These are phyloP conservation scores for Podosphaera fusca DNA, from an alignment of 2,329 filamentous ascomycete genomes.

Conservation along the genomic window DNA sequence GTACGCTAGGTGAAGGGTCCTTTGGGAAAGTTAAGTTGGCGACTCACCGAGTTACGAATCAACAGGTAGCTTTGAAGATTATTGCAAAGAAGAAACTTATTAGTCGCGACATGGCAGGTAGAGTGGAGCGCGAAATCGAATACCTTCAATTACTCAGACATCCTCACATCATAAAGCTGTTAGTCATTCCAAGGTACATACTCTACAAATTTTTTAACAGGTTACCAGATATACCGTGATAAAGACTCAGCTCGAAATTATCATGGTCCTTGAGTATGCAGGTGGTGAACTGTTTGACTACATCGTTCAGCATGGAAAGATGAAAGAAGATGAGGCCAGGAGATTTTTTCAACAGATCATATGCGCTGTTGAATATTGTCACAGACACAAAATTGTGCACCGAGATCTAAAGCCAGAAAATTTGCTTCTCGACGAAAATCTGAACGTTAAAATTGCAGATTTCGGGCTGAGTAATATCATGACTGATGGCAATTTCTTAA, in stretches of 20 bases:
- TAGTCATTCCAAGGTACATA: slow-evolving; percentile 16
- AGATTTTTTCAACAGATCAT: slow-evolving; percentile 99
- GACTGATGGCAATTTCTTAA: slow-evolving; percentile 97
- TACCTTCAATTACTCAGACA: slow-evolving; percentile 89
- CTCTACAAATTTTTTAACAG: not conserved
- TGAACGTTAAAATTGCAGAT: slow-evolving; percentile 98
- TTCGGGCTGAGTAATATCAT: slow-evolving; percentile 98
- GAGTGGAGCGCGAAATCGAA: slow-evolving; percentile 94
- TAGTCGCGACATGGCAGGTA: slow-evolving; percentile 90
- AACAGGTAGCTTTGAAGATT: slow-evolving; percentile 94
- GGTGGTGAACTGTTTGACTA: slow-evolving; percentile 95
- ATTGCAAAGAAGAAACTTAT: slow-evolving; percentile 91
- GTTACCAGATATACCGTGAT: slow-evolving; percentile 68
- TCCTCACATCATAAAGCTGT: slow-evolving; percentile 98
- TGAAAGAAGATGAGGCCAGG: slow-evolving; percentile 78
- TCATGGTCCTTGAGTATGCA: slow-evolving; percentile 97
- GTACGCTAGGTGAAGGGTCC: slow-evolving; percentile 82
- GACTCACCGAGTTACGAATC: slow-evolving; percentile 71
- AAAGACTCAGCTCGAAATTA: slow-evolving; percentile 80
- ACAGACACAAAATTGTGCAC: slow-evolving; percentile 96
- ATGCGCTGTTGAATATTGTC: slow-evolving; percentile 95
- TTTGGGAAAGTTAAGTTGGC: slow-evolving; percentile 98
- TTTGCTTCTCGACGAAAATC: slow-evolving; percentile 73
- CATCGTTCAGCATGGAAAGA: slow-evolving; percentile 79
- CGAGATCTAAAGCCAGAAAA: slow-evolving; percentile 96